phyloP scores from a whole-genome alignment of 257 asterid genomes.

The Solanum lycopersicoides region DNA sequence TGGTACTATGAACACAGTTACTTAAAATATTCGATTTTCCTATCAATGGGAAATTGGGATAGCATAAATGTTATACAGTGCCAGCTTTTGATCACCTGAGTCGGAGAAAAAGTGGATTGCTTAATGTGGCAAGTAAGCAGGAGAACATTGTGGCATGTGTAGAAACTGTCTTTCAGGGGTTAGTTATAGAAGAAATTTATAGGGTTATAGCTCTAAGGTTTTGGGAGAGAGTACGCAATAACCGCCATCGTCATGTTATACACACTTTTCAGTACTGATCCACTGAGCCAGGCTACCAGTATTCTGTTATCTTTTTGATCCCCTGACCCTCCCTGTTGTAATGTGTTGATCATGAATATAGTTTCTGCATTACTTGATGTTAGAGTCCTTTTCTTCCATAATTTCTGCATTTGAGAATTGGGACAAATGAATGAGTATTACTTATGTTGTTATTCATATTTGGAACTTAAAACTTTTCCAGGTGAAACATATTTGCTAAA shows the following conservation, averaged over 20 bases:
- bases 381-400: background rate
- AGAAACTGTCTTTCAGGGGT: background rate
- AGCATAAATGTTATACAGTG: background rate
- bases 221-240: background rate
- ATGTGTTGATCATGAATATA: background rate
- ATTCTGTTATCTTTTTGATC: background rate
- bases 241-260: background rate
- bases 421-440: background rate
- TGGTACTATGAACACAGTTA: background rate
- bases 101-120: background rate
- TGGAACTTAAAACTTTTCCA: background rate
- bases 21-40: background rate
- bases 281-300: background rate
- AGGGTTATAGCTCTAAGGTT: background rate
- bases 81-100: background rate
- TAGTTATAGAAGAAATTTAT: background rate
- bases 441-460: background rate
- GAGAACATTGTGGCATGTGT: background rate
- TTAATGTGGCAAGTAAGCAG: background rate
- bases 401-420: background rate
- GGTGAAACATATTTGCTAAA: background rate
- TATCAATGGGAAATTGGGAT: background rate
- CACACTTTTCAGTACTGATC: background rate
- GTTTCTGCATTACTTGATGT: background rate
- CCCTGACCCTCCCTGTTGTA: background rate